Base-by-base conservation (phyloP, 2,329 filamentous ascomycete genomes). In the Hypomyces perniciosus region DNA sequence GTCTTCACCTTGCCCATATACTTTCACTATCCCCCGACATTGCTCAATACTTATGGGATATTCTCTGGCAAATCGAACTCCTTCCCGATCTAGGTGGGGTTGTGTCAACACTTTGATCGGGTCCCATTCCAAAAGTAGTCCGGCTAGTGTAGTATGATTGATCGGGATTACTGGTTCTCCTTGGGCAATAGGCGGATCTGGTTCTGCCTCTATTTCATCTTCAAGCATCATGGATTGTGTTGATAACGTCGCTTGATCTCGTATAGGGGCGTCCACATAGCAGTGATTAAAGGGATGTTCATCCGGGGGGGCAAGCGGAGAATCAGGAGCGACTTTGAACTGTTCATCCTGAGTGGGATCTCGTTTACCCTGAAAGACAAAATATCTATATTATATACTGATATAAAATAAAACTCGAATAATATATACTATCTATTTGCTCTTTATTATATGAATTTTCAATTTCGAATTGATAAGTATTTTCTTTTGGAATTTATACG, bases 111-210 rank as follows among this genome's bases (percentile, higher is more conserved):
- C n/a, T n/a, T 76, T 69, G 48, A 92, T 89, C 0, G 83, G 78
- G 0, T 78, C 79, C 83, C 86, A 90, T 44, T 79, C 76, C 30
- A 97, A 72, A 13, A 97, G 73, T 55, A 90, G 81, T 46, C 93
- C 88, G 1, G 90, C 90, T 10, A 90, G 82, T 0, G 91, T 96
- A 0, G 88, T 95, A 62, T 97, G 92, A 57, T 95, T 88, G 29
- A 84, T 80, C 1, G 90, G 88, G 50, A 95, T 87, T 1, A 85
- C 81, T 9, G 87, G 79, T 57, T 83, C 78, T 41, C 81, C 82
- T 1, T 77, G 77, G 10, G 68, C 71, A 7, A 80, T 76, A 12
- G 74, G 69, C 6, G 75, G 74, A 7, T 76, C 75, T 20, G 77
- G 75, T 40, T 77, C 74, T 2, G 69, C 69, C 50, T 80, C 77